Evolutionary conservation across 139 green algal genomes (phyloP).

Genomic region (Tetraselmis chui): DNA sequence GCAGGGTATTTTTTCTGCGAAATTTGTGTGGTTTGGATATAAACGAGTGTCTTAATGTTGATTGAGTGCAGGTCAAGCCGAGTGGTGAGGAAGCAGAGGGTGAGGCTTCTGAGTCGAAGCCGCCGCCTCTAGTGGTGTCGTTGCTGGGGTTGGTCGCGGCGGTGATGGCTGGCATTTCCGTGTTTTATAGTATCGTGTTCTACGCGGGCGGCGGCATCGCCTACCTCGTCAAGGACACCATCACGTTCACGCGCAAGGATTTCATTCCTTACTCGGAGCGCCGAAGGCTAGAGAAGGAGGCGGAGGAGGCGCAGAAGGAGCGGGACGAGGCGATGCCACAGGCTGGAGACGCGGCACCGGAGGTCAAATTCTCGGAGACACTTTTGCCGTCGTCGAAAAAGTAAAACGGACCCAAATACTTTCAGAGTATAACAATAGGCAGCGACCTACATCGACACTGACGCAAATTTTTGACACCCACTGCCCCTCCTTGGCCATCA

Average conservation of each 20-base stretch:
- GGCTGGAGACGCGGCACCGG: no score
- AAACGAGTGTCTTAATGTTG: no score
- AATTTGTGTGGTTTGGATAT: no score
- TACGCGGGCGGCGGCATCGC: not conserved
- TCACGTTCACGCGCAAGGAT: not conserved
- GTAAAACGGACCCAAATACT: no score
- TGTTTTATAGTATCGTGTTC: not conserved
- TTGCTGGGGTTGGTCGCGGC: not conserved
- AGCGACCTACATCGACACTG: no score
- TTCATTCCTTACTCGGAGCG: not conserved
- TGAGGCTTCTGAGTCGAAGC: not conserved
- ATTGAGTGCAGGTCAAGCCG: no score
- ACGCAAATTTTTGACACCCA: no score
- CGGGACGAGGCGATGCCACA: not conserved
- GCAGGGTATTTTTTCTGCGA: no score
- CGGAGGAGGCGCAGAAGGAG: not conserved
- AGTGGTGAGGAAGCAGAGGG: no score
- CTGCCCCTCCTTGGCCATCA: no score
- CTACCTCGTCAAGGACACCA: not conserved
- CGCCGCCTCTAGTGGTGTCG: not conserved
- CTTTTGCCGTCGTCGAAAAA: not conserved
- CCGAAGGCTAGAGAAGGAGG: not conserved
- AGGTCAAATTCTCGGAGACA: not conserved
- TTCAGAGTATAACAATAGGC: no score
- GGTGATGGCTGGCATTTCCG: not conserved